Base-by-base conservation (phyloP, 2,329 filamentous ascomycete genomes). In the Talaromyces islandicus region DNA sequence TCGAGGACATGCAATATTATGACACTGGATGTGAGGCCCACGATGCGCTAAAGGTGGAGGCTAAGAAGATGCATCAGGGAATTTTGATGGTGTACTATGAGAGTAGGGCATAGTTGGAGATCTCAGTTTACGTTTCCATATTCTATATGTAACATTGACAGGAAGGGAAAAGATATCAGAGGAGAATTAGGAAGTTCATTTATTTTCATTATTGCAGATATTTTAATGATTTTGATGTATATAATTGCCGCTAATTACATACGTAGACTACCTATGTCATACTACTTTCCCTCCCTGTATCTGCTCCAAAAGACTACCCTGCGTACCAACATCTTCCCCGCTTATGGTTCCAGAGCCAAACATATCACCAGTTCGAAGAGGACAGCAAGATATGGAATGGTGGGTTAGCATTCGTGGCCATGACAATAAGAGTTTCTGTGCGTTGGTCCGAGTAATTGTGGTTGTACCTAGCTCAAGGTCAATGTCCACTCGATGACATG, bases 1-100 rank as follows among this genome's bases (percentile, higher is more conserved):
- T 85, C 58, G 86, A 86, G 12, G 88, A 90, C 70, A 85, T 90
- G 83, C 79, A 83, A 65, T 91, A 83, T 75, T 91, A 89, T 71
- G 88, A 90, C 70, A 77, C 78, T 10, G 78, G 81, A 54, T 85
- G 83, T 64, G 77, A 77, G 65, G 83, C 83, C 32, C 85, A 87
- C 65, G 74, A 74, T 60, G 77, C 73, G 27, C 71, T 87, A 63
- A 76, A 74, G 65, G 70, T 71, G 19, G 66, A 73, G 58, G 69
- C 65, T 3, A 30, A 10, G 9, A 67, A 63, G 0, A 67, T 71
- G 2, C 64, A 69, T 0, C 69, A 68, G 64, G 73, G 74, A 59
- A 64, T 73, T 21, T 60, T 77, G 64, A 73, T 69, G 30, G 70
- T 70, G 11, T 76, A 67, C 58, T 77, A 68, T 64, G 73, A 76